Evolutionary conservation across 345 rosid species (phyloP), one percentile per base, ranked within the genome.

Genomic region (Carallia brachiata): DNA sequence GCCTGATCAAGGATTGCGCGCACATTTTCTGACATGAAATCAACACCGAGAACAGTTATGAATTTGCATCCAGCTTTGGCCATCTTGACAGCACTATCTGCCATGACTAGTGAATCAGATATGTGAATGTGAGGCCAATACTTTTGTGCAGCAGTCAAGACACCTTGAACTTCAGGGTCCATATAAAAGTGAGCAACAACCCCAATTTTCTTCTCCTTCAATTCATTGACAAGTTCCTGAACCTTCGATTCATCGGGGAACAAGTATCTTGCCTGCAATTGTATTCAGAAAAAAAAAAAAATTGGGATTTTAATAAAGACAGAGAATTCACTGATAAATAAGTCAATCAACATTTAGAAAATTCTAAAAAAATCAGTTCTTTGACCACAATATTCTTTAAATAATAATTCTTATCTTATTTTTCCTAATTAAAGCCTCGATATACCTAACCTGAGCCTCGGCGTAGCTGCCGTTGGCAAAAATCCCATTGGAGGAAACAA

Each of bases 141-240:
- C 84, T 89, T 87, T 79, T 85, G 88, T 32, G 99, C 98, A 71
- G 97, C 91, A 59, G 98, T 92, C 74, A 95, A 84, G 68, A 95
- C 83, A 28, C 98, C 98, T 84, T 95, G 99, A 70, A 95, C 99
- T 87, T 95, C 96, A 67, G 99, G 99, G 78, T 92, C 99, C 98
- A 92, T 90, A 75, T 92, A 95, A 71, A 92, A 95, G 70, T 92
- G 99, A 61, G 98, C 97, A 52, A 84, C 90, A 16, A 95, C 89
- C 59, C 99, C 98, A 60, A 92, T 92, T 80, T 90, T 79, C 90
- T 92, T 92, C 80, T 90, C 97, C 74, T 85, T 90, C 2, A 95
- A 77, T 72, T 81, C 86, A 31, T 58, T 74, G 53, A 88, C 98
- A 62, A 95, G 92, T 75, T 92, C 85, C 62, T 76, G 61, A 65